phyloP scores from a whole-genome alignment of 345 rosid species.

The Eucalyptus globulus region DNA sequence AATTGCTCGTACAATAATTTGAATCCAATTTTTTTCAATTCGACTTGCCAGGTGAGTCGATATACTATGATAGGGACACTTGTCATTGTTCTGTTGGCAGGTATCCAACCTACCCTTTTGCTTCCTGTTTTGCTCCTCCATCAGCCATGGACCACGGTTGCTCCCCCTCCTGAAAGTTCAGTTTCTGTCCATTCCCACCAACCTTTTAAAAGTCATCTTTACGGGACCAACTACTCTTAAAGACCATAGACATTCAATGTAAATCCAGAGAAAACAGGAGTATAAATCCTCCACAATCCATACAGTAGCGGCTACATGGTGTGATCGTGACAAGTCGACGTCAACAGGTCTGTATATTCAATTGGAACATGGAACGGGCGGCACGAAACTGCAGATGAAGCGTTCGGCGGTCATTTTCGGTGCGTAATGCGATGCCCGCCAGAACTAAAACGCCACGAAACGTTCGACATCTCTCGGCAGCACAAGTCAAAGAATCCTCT shows the following conservation, averaged over 20 bases:
- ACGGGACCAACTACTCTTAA: background rate
- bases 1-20: no score
- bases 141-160: background rate
- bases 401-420: background rate
- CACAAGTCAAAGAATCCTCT: background rate
- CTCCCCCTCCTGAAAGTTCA: background rate
- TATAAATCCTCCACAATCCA: background rate
- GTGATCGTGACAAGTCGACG: background rate
- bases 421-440: background rate
- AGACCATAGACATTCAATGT: background rate
- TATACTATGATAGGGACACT: background rate
- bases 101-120: background rate
- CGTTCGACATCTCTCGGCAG: background rate
- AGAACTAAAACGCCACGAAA: background rate
- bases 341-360: background rate
- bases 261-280: background rate
- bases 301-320: background rate
- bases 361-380: background rate
- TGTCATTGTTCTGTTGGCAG: background rate
- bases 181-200: background rate
- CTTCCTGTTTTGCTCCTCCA: background rate
- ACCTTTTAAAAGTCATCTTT: background rate
- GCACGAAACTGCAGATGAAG: background rate
- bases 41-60: rapidly evolving
- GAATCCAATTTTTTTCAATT: rapidly evolving